phyloP scores from a whole-genome alignment of 2,329 filamentous ascomycete species.

The Hypoxylon sp. region DNA sequence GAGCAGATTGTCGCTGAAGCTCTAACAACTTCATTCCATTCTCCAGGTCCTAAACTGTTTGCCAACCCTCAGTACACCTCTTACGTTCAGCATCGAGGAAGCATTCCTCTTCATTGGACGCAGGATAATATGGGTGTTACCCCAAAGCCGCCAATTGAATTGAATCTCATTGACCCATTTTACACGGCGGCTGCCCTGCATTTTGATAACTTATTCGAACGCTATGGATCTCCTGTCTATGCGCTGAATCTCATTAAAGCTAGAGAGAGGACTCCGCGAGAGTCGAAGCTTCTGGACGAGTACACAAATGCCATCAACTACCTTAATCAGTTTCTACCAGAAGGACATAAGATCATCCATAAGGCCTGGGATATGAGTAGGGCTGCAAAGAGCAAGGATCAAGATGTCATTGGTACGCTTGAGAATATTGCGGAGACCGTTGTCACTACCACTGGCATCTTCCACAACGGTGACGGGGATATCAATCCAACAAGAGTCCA shows the following conservation, averaged over 20 bases:
- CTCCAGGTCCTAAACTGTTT: conserved; percentile 86
- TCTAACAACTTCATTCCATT: conserved; percentile 94
- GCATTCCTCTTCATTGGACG: conserved; percentile 97
- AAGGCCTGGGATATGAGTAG: conserved; percentile 99
- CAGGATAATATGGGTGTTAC: conserved; percentile 96
- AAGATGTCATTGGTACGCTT: conserved; percentile 93
- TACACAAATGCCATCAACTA: conserved; percentile 91
- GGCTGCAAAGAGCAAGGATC: conserved; percentile 90
- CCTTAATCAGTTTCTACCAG: conserved; percentile 92
- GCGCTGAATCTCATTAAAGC: conserved; percentile 93
- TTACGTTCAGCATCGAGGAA: conserved; percentile 95
- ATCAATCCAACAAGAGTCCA: conserved; percentile 79
- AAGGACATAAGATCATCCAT: conserved; percentile 88
- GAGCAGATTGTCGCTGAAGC: conserved; percentile 98
- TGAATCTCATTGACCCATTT: conserved; percentile 96
- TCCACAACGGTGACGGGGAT: conserved; percentile 87
- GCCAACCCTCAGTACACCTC: conserved; percentile 94
- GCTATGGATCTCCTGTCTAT: conserved; percentile 94
- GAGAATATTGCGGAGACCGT: conserved; percentile 92
- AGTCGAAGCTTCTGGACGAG: conserved; percentile 90
- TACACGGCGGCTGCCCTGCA: conserved; percentile 93
- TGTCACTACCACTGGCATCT: conserved; percentile 88
- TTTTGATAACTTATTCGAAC: conserved; percentile 93
- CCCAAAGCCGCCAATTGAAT: conserved; percentile 94
- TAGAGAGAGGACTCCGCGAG: conserved; percentile 87